These are phyloP conservation scores for Pulveroboletus sp. DNA, from an alignment of 768 basidiomycete species.

Conservation along the genomic window DNA sequence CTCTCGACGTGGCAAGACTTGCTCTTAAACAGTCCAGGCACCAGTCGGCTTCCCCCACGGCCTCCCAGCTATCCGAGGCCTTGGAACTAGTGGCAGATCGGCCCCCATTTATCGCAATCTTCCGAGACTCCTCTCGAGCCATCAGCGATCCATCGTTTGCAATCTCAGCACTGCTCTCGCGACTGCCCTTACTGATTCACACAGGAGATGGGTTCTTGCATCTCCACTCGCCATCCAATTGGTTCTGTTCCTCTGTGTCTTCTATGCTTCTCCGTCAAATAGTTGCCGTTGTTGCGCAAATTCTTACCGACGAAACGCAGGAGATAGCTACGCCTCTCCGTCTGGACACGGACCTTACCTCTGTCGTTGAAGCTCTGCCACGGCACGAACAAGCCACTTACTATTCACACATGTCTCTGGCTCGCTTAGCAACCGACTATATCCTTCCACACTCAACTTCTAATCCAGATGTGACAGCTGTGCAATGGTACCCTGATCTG, in stretches of 20 bases:
- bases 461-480: constrained; percentile 14
- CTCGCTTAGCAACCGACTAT: constrained; percentile 22
- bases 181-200: constrained; percentile 9
- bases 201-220: constrained; percentile 9
- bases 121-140: constrained; percentile 6
- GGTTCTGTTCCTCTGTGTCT: constrained; percentile 10
- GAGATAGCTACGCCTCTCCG: constrained; percentile 6
- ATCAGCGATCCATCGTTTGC: background rate
- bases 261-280: constrained; percentile 19
- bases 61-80: background rate
- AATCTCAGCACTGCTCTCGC: background rate
- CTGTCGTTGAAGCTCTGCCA: constrained; percentile 13
- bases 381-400: constrained; percentile 1
- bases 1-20: constrained; percentile 6
- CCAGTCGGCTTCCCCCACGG: background rate
- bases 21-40: constrained; percentile 3
- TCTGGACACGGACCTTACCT: constrained; percentile 14
- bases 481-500: constrained; percentile 21
- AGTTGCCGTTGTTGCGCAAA: constrained; percentile 2
- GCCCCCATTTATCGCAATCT: constrained; percentile 15
- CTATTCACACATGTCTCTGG: constrained; percentile 18
- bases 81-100: background rate
- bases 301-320: constrained; percentile 1
- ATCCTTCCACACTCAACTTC: constrained; percentile 17
- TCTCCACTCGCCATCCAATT: constrained; percentile 11